A percentile compares a stretch with the other conserved stretches of the same genome.
These are phyloP conservation scores for Hygrocybe coccinea DNA, from an alignment of 768 basidiomycete species.

Conservation along the genomic window DNA sequence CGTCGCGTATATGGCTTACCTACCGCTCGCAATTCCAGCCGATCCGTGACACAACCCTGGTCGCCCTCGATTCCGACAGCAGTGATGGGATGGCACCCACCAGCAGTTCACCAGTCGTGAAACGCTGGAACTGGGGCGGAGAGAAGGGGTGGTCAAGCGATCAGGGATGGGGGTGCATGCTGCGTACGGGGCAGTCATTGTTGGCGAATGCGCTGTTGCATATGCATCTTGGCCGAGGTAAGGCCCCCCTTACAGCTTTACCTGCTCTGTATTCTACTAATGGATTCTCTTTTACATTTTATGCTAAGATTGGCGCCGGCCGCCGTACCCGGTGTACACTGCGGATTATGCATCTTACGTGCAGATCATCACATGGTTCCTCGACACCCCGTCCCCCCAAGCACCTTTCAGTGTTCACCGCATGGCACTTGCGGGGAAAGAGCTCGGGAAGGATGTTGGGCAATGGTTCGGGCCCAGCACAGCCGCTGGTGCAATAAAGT, in stretches of 20 bases:
- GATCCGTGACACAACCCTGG: conserved; percentile 58
- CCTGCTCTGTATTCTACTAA: too few species aligned
- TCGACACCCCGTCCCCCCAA: conserved; percentile 79
- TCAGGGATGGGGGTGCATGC: conserved; percentile 90
- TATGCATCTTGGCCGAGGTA: conserved; percentile 57
- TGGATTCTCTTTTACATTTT: background rate
- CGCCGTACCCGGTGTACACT: conserved; percentile 53
- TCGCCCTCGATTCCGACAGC: conserved; percentile 28
- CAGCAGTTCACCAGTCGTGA: conserved; percentile 29
- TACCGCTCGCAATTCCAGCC: conserved; percentile 86
- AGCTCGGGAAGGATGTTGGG: conserved; percentile 90
- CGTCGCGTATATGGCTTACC: conserved; percentile 83
- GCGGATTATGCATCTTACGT: conserved; percentile 82
- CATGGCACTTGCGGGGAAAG: conserved; percentile 92
- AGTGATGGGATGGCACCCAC: conserved; percentile 10
- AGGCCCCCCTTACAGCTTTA: conserved; percentile 16
- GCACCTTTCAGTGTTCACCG: conserved; percentile 94
- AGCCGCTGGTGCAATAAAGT: conserved; percentile 96
- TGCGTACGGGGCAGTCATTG: conserved; percentile 80
- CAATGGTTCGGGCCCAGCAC: conserved; percentile 98
- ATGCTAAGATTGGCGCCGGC: conserved; percentile 77
- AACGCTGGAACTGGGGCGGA: conserved; percentile 63
- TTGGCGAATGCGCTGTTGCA: conserved; percentile 75
- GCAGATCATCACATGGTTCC: conserved; percentile 89
- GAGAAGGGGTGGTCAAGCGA: conserved; percentile 83